phyloP scores from a whole-genome alignment of 169 alveolate genomes.

The Eimeria falciformis region DNA sequence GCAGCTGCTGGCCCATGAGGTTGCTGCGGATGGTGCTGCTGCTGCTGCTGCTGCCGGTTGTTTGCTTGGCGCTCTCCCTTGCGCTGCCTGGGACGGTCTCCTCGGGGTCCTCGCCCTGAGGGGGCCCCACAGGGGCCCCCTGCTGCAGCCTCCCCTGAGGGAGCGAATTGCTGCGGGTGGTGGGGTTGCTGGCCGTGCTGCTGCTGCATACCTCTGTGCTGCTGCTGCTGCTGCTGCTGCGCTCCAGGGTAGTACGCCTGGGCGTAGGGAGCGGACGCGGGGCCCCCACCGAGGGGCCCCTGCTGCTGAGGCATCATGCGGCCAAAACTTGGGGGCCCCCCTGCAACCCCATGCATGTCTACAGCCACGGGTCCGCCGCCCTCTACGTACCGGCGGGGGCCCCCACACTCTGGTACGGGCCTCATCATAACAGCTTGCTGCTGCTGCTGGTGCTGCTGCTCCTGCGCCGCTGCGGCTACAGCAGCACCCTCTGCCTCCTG shows the following conservation, averaged over 20 bases:
- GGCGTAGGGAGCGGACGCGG: neutral
- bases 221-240: conserved; percentile 65
- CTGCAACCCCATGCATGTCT: neutral
- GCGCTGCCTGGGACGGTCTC: conserved; percentile 20
- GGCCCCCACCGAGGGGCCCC: conserved; percentile 13
- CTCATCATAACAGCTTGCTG: conserved; percentile 14
- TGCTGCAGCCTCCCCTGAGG: conserved; percentile 25
- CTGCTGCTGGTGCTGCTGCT: conserved; percentile 35
- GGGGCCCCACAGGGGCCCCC: neutral
- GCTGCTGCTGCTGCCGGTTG: conserved; percentile 59
- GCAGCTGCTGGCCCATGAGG: conserved; percentile 16
- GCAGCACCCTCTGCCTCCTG: conserved; percentile 23
- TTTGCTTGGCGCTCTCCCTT: conserved; percentile 49
- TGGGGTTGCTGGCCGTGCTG: conserved; percentile 35
- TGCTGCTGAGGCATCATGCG: conserved; percentile 46
- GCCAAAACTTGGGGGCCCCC: neutral
- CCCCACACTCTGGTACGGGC: conserved; percentile 29
- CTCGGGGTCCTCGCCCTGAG: conserved; percentile 39
- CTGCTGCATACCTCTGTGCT: conserved; percentile 23
- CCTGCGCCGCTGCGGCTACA: neutral
- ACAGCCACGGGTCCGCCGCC: conserved; percentile 7
- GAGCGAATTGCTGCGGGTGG: conserved; percentile 25
- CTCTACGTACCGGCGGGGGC: conserved; percentile 16
- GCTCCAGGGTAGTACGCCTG: conserved; percentile 7
- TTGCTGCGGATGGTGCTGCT: conserved; percentile 55